Base-by-base conservation (phyloP, 441 rosid species). In the Gossypium schwendimanii region DNA sequence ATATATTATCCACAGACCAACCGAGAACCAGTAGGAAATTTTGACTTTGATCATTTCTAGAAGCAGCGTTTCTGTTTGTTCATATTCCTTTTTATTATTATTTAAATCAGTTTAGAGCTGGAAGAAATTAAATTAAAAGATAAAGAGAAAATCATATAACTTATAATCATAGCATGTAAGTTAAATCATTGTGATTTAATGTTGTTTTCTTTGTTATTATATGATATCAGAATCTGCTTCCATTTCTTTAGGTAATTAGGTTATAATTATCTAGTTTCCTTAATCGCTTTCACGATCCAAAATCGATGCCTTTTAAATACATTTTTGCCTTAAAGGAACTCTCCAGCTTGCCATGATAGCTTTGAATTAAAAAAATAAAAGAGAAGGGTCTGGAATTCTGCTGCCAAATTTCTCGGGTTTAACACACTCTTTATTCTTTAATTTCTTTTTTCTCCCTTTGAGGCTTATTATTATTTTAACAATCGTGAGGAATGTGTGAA, bases 401-500 rank as follows among this genome's bases (percentile, higher is more conserved):
- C 45, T 50, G 26, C 23, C 2, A 50, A 47, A 15, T 44, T 28
- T 28, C 9, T 67, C 45, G 10, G n/a, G 7, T 28, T 1, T 28
- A 1, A 4, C 15, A 1, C 71, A 49, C 20, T 50, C 8, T 50
- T 65, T 23, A 20, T 21, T 64, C 4, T 3, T 49, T 47, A 14
- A 7, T 24, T 47, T n/a, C 55, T 36, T 33, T 10, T 7, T 12
- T 14, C 17, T 3, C 10, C 2, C 58, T 49, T 26, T 26, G 23
- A 50, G 59, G 5, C n/a, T 26, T 63, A 36, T 45, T 15, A 50
- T 28, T 50, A 28, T 15, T 24, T 49, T 67, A 67, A 49, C 21
- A 47, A 50, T 26, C 44, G 71, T 26, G 58, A 65, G 71, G 24
- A 26, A 67, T 50, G 71, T 28, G 52, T 50, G 45, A 67, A 14